phyloP scores from a whole-genome alignment of 306 rosid genomes.

The Albizia julibrissin region DNA sequence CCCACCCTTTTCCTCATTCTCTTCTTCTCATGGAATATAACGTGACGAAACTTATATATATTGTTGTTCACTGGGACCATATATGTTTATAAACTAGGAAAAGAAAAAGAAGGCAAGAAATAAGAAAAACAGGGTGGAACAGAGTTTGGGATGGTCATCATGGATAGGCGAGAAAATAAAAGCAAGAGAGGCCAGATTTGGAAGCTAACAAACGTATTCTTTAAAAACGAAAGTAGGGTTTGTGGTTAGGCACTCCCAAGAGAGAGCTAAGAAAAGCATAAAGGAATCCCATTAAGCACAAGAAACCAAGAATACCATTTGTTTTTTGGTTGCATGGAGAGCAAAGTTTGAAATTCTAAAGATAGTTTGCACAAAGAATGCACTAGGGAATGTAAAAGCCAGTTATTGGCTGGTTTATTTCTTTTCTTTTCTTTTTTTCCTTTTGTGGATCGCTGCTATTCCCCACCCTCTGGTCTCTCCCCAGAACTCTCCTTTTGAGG shows the following conservation, averaged over 20 bases:
- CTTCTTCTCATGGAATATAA: not conserved
- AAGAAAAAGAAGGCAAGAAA: constrained; percentile 5
- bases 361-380: constrained; percentile 48
- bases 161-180: constrained; percentile 45
- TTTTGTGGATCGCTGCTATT: constrained; percentile 30
- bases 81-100: constrained; percentile 10
- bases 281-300: constrained; percentile 69
- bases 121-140: constrained; percentile 1
- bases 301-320: constrained; percentile 50
- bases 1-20: not conserved
- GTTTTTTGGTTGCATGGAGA: constrained; percentile 46
- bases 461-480: constrained; percentile 39
- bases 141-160: constrained; percentile 36
- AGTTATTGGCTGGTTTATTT: constrained; percentile 32
- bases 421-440: not conserved
- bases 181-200: constrained; percentile 31
- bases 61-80: constrained; percentile 10
- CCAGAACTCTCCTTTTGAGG: constrained; percentile 57
- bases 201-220: constrained; percentile 34
- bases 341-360: constrained; percentile 75
- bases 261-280: constrained; percentile 61
- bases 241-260: constrained; percentile 42
- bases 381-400: constrained; percentile 44
- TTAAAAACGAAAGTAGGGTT: constrained; percentile 40
- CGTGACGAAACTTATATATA: not conserved